Evolutionary conservation across 331 rosid genomes (phyloP).

Genomic region (Arachis monticola): DNA sequence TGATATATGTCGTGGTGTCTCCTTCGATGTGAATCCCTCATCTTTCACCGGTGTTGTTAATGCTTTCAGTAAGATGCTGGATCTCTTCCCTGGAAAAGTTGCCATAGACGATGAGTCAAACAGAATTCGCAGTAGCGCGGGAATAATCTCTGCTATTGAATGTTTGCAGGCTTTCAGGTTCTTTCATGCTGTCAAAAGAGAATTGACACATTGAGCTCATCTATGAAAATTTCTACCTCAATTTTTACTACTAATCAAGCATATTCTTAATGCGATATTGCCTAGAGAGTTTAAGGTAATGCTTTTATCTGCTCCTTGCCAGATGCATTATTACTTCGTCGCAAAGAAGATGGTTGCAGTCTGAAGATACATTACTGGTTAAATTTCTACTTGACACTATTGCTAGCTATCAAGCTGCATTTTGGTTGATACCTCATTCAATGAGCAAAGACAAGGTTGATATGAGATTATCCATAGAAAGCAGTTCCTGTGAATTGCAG

Average conservation of each 20-base stretch:
- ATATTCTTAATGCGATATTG: no score
- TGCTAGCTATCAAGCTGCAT: conserved; percentile 50
- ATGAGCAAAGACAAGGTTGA: conserved; percentile 46
- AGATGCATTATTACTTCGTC: conserved; percentile 59
- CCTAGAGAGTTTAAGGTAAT: neutral
- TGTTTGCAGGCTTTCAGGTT: conserved; percentile 65
- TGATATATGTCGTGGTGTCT: conserved; percentile 58
- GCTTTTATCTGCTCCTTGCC: conserved; percentile 33
- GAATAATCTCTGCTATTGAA: conserved; percentile 50
- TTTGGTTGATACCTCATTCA: conserved; percentile 42
- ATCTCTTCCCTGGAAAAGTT: conserved; percentile 47
- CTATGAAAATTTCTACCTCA: no score
- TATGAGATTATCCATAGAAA: conserved; percentile 46
- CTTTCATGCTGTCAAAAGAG: neutral
- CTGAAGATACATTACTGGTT: conserved; percentile 65
- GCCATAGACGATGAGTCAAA: conserved; percentile 11
- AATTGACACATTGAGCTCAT: neutral
- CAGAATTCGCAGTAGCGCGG: conserved; percentile 37
- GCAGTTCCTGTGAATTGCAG: conserved; percentile 70
- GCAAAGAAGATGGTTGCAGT: conserved; percentile 52
- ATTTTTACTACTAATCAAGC: no score
- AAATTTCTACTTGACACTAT: conserved; percentile 73
- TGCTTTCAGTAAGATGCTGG: conserved; percentile 55
- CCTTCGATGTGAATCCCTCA: conserved; percentile 60
- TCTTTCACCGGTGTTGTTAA: conserved; percentile 59